Percentiles rank a stretch among this genome's conserved stretches.
These are phyloP conservation scores for Bruguiera parviflora DNA, from an alignment of 345 rosid species.

Conservation along the genomic window DNA sequence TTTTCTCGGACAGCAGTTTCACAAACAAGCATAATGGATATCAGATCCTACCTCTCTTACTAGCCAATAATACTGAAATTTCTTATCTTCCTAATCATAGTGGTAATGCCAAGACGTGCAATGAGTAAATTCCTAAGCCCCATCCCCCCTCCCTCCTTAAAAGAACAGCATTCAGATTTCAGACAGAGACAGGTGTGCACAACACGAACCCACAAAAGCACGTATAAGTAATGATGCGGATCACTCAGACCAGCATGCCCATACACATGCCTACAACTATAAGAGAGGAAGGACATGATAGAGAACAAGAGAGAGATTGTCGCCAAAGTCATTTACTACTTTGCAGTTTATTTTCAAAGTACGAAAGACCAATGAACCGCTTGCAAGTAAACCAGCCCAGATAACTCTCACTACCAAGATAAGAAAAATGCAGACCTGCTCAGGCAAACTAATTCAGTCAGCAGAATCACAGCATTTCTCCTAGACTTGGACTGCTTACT, in stretches of 20 bases:
- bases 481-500: constrained; percentile 39
- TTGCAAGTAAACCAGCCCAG: not conserved
- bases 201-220: no score
- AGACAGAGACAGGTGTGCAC: not conserved
- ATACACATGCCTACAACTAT: no score
- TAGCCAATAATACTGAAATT: no score
- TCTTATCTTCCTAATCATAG: no score
- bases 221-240: no score
- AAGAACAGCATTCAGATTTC: not conserved
- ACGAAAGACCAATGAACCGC: not conserved
- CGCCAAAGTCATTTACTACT: not conserved
- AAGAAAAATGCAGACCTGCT: constrained; percentile 36
- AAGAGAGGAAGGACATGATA: not conserved
- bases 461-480: constrained; percentile 36
- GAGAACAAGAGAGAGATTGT: not conserved
- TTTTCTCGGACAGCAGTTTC: no score
- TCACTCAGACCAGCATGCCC: no score
- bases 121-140: no score
- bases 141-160: not conserved
- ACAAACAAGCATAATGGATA: no score
- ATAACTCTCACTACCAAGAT: not conserved
- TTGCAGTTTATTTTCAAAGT: not conserved
- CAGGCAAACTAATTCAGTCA: constrained; percentile 47
- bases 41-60: no score
- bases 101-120: no score